Evolutionary conservation across 2,329 filamentous ascomycete genomes (phyloP), one percentile per base, ranked within the genome.

Genomic region (Colletotrichum sp.): DNA sequence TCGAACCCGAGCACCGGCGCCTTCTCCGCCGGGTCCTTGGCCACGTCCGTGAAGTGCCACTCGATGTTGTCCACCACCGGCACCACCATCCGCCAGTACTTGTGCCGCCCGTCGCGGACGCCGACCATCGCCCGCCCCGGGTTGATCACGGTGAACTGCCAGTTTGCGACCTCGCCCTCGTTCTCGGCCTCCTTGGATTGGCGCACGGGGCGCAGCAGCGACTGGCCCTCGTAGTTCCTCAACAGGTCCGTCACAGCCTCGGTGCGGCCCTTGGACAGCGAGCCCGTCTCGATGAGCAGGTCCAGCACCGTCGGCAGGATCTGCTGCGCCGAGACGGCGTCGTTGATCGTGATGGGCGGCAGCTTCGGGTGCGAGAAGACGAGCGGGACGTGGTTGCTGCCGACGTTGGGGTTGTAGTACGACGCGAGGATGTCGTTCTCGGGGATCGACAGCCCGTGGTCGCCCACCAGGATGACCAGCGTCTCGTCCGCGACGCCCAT

Each of bases 141-240:
- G 71, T 80, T 80, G 77, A 94, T 80, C 90, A 92, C 26, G 89
- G 91, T 71, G 90, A 91, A 75, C 83, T 92, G 63, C 91, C 91
- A 8, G 83, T 78, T 78, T 18, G 76, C 84, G 5, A 84, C 82
- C 8, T 82, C 82, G 63, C 83, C 81, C 21, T 30, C 21, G n/a
- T 10, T n/a, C 16, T n/a, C 59, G 26, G 26, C 13, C 3, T 62
- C 30, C 18, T 32, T n/a, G 59, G 63, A 65, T 4, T 65, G 36
- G 44, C 83, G 80, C 72, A 84, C 86, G 2, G 85, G 85, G 10
- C 87, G 84, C 66, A 88, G 84, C n/a, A 88, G 81, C 0, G 86
- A 88, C 77, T 88, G 87, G 13, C 86, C 87, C 81, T 88, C 85
- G 79, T 88, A 88, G 57, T 87, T 81, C 21, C 85, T 82, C 12